Evolutionary conservation across 768 basidiomycete species (phyloP), one percentile per base, ranked within the genome.

Genomic region (Fibroporia radiculosa): DNA sequence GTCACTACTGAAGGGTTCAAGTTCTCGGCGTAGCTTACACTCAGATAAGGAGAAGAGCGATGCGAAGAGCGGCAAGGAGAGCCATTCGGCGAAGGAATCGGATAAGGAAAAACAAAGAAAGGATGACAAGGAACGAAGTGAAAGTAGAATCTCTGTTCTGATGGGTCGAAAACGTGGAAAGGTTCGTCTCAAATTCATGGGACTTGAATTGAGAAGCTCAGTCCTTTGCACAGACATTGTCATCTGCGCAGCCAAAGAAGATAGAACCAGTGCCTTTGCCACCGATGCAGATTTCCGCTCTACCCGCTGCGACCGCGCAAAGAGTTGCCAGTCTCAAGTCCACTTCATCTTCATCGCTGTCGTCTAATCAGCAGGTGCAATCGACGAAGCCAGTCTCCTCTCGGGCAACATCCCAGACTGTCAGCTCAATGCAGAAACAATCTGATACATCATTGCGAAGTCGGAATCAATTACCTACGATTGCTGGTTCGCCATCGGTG

Each of bases 111-210:
- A 66, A 59, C 72, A 72, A 60, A 87, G 84, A 59, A 86, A 89
- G 52, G 86, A 88, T 41, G 58, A 68, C 39, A 91, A 91, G 64
- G 87, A 89, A 57, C 75, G 90, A 31, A 92, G 89, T 52, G 87
- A 92, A 66, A 90, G 90, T 58, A 76, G 90, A 56, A 91, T 93
- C 53, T 89, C 90, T 10, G 79, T 82, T 22, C 67, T 93, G 46
- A 89, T 93, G 73, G 86, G 87, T 27, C 73, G 92, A 59, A 92
- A 85, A 62, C 75, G 92, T 41, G 93, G 92, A 64, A 93, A 95
- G 80, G 92, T 93, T 56, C 57, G 70, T 24, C 40, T 52, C 32
- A 47, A 44, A 42, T 47, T 14, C 40, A 23, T 42, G 33, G 38
- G 23, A 31, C 43, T 11, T 25, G 23, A n/a, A 26, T 26, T 3